Percentiles rank a stretch among this genome's conserved stretches.
Evolutionary conservation across 208 protist genomes (phyloP).

Genomic region (Plasmodiophora brassicae): DNA sequence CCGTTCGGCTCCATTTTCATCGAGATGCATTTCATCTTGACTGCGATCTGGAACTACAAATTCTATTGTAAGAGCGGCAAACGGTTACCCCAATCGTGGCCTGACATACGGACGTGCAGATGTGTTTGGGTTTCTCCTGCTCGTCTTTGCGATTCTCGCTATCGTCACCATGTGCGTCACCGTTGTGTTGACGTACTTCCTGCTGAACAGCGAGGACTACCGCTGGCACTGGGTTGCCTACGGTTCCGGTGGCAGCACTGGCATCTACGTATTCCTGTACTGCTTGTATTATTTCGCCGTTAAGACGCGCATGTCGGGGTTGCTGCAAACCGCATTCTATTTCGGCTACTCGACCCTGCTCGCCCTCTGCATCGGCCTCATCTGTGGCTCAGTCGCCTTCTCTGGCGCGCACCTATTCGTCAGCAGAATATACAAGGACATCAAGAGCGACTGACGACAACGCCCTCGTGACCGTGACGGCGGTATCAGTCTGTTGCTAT

Average conservation of each 20-base stretch:
- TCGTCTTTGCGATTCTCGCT: conserved; percentile 66
- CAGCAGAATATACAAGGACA: conserved; percentile 39
- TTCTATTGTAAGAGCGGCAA: conserved; percentile 69
- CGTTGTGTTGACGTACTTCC: conserved; percentile 41
- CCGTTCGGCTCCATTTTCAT: conserved; percentile 89
- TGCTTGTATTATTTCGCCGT: conserved; percentile 38
- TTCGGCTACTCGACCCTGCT: conserved; percentile 35
- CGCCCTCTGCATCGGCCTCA: background rate
- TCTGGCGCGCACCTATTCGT: conserved; percentile 39
- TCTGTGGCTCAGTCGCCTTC: conserved; percentile 39
- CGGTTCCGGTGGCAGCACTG: conserved; percentile 9
- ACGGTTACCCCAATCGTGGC: too few relatives aligned
- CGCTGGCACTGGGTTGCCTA: conserved; percentile 44
- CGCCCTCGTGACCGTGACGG: too few relatives aligned
- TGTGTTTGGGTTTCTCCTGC: conserved; percentile 84
- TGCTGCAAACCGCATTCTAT: conserved; percentile 26
- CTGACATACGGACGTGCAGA: conserved; percentile 56
- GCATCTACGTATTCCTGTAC: conserved; percentile 41
- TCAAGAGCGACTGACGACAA: conserved; percentile 47
- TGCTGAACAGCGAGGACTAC: conserved; percentile 45
- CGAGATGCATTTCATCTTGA: conserved; percentile 80
- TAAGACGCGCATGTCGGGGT: conserved; percentile 42
- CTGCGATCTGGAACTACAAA: conserved; percentile 90
- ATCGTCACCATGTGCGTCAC: conserved; percentile 44
- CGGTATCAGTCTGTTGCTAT: too few relatives aligned